These are phyloP conservation scores for Tagetes patula DNA, from an alignment of 129 eudicot genomes.

Conservation along the genomic window DNA sequence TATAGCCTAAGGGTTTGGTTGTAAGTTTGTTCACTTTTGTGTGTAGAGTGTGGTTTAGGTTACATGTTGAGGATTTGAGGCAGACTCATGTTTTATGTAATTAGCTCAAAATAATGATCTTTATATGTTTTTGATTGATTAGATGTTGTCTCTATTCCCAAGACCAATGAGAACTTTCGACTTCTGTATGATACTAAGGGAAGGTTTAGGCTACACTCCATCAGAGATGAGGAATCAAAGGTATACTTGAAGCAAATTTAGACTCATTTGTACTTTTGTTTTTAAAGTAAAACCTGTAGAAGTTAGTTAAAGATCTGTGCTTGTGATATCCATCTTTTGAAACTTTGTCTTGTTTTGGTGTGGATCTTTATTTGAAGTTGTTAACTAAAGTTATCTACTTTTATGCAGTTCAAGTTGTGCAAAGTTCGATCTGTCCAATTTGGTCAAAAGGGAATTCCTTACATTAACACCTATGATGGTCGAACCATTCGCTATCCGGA, in stretches of 20 bases:
- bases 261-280: background rate
- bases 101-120: background rate
- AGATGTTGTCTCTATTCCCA: constrained; percentile 64
- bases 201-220: constrained; percentile 51
- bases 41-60: background rate
- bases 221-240: constrained; percentile 63
- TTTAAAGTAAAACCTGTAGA: no score
- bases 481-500: constrained; percentile 59
- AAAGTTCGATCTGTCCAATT: constrained; percentile 63
- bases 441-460: constrained; percentile 59
- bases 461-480: constrained; percentile 64
- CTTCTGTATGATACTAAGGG: constrained; percentile 59
- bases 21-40: background rate
- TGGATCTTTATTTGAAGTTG: background rate
- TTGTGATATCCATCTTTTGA: background rate
- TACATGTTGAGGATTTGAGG: background rate
- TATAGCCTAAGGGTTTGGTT: background rate
- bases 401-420: constrained; percentile 57
- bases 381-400: background rate
- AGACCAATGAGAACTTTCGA: constrained; percentile 55
- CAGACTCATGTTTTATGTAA: background rate
- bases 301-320: background rate
- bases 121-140: background rate
- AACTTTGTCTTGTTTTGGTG: background rate
- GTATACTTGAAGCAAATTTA: background rate